Evolutionary conservation across 2,329 filamentous ascomycete species (phyloP).

Genomic region (Lasiodiplodia sp.): DNA sequence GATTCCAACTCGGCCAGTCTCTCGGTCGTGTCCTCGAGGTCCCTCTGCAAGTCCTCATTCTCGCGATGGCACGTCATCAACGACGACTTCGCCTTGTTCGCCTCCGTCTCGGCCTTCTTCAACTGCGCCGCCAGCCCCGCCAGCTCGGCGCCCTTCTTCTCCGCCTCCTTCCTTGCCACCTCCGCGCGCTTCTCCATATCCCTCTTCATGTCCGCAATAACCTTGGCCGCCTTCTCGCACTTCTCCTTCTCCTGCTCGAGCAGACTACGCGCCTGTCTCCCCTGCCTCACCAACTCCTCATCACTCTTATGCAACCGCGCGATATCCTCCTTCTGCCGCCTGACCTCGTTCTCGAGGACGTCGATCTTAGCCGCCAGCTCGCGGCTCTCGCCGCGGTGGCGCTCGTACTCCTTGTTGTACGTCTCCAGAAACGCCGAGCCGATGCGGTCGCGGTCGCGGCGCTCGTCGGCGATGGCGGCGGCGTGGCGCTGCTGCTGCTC

Average conservation of each 20-base stretch:
- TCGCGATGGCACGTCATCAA: conserved; percentile 1
- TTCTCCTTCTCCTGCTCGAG: conserved; percentile 13
- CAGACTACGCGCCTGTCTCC: background rate
- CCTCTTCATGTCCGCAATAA: background rate
- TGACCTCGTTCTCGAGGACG: background rate
- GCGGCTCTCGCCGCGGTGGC: conserved; percentile 1
- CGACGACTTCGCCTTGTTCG: background rate
- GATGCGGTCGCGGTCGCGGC: conserved; percentile 1
- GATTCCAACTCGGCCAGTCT: conserved; percentile 17
- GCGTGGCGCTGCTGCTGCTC: conserved; percentile 7
- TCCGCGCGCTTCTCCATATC: background rate
- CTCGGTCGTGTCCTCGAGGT: conserved; percentile 17
- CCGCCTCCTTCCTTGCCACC: background rate
- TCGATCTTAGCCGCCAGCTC: background rate
- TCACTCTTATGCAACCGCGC: background rate
- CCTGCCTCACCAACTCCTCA: conserved; percentile 13
- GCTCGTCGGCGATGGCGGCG: background rate
- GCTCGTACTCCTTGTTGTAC: conserved; percentile 12
- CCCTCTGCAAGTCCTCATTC: conserved; percentile 17
- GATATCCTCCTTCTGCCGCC: background rate
- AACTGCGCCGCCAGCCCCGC: background rate
- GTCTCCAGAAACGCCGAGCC: background rate
- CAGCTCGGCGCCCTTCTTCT: background rate
- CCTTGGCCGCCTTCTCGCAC: background rate
- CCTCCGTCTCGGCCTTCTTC: conserved; percentile 3